Evolutionary conservation across 495 filamentous ascomycete genomes (phyloP), one percentile per base, ranked within the genome.

Genomic region (Lichina pygmaea): DNA sequence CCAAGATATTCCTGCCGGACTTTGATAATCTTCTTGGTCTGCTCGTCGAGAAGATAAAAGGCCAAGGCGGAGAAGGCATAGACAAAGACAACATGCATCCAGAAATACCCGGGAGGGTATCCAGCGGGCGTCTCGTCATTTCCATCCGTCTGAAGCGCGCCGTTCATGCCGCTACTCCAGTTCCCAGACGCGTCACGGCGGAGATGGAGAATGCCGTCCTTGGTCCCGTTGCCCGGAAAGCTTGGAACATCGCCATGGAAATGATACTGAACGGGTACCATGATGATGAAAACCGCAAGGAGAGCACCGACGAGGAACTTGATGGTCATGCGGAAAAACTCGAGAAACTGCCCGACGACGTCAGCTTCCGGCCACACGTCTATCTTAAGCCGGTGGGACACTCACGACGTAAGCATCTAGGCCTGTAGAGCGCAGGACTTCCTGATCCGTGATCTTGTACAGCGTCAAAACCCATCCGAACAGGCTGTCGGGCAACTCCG

Each of bases 401-500:
- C 78, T 56, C 60, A 85, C 81, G 50, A 93, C 89, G 59, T 77
- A 99, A 44, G 89, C 91, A 63, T 99, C 91, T 41, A 99, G 65
- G 0, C 91, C 91, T 10, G 86, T 86, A 32, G 86, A 89, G 36
- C 77, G 73, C 41, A 99, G 65, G 16, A 95, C 73, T 58, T 95
- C 75, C 54, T 92, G 71, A 41, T 95, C 85, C 10, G 78, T 82
- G 44, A 99, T 80, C 44, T 62, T 66, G 65, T 86, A 89, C n/a
- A 99, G 63, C 8, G 75, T 72, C 2, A 82, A 76, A 33, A 95
- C 89, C 91, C 91, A 99, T 54, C 86, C 89, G 50, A 95, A 81
- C 53, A 93, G 75, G 34, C 68, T 76, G 53, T 84, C 72, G 41
- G 91, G 85, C 6, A 99, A 73, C 40, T 78, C 72, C 6, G 91